Conservation (phyloP, 331 rosid genomes). For the Saraca asoca region DNA sequence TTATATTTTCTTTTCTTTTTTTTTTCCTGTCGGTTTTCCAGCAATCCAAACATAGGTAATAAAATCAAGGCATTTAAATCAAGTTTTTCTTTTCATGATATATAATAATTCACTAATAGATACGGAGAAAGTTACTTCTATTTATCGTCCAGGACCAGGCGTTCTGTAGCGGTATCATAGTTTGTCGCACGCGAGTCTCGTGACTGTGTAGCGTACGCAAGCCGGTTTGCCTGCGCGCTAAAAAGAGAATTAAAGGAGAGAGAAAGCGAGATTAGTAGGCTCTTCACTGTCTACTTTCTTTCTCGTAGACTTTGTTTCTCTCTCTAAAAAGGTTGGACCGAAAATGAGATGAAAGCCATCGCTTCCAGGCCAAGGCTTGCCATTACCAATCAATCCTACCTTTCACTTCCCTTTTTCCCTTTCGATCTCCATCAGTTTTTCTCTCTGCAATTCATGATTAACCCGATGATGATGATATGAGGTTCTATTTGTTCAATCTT, state of each 20-base stretch:
- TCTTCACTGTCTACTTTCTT: not conserved
- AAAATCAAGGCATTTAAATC: too few species aligned
- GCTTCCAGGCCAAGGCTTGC: slow-evolving; percentile 80
- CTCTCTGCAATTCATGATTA: slow-evolving; percentile 22
- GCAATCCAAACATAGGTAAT: too few species aligned
- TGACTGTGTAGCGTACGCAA: slow-evolving; percentile 6
- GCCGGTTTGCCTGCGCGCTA: not conserved
- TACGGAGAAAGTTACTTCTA: too few species aligned
- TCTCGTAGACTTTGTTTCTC: slow-evolving; percentile 12
- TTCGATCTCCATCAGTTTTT: not conserved
- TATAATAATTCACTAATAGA: too few species aligned
- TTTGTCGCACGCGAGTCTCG: slow-evolving; percentile 31
- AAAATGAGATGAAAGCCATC: slow-evolving; percentile 59
- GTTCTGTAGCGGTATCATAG: not conserved
- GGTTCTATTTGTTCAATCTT: slow-evolving; percentile 26
- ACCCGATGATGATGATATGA: slow-evolving; percentile 32
- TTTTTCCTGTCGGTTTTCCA: too few species aligned
- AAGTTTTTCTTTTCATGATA: too few species aligned
- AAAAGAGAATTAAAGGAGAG: not conserved
- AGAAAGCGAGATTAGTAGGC: slow-evolving; percentile 5
- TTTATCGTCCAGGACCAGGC: too few species aligned
- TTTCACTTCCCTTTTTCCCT: not conserved
- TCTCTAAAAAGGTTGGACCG: slow-evolving; percentile 46
- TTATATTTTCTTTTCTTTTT: too few species aligned
- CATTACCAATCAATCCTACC: not conserved